Conservation (phyloP, 768 basidiomycete species). For the Dentipellis fragilis region DNA sequence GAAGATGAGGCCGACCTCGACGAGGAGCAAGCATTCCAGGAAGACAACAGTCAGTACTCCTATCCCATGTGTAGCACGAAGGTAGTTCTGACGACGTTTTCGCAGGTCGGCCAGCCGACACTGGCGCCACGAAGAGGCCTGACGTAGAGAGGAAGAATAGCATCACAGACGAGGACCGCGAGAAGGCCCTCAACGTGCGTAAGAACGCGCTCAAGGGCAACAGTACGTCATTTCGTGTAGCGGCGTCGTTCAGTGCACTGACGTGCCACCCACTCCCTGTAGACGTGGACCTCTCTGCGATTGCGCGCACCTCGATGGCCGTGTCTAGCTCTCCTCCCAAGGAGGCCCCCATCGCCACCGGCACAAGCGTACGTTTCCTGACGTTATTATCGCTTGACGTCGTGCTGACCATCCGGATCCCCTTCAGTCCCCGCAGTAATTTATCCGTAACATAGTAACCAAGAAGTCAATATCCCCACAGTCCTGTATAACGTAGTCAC, state of each 20-base stretch:
- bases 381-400: background rate
- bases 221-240: slow-evolving; percentile 14
- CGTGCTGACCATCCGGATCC: background rate
- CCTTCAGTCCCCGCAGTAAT: background rate
- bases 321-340: slow-evolving; percentile 44
- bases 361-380: slow-evolving; percentile 3
- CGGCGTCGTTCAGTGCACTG: background rate
- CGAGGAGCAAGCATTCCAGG: slow-evolving; percentile 37
- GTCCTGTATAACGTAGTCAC: background rate
- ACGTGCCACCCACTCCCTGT: background rate
- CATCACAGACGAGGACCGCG: slow-evolving; percentile 54
- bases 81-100: background rate
- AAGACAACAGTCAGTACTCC: slow-evolving; percentile 13
- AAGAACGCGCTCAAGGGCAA: slow-evolving; percentile 63
- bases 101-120: background rate
- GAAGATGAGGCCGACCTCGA: slow-evolving; percentile 56
- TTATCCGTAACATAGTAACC: background rate
- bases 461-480: background rate
- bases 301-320: slow-evolving; percentile 76
- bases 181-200: slow-evolving; percentile 56
- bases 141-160: slow-evolving; percentile 25
- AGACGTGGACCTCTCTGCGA: slow-evolving; percentile 57
- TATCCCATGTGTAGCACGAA: no score
- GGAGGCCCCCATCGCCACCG: background rate
- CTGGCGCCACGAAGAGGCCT: background rate